Conservation (phyloP, 2,329 filamentous ascomycete species). For the Rhexocercosporidium sp. region DNA sequence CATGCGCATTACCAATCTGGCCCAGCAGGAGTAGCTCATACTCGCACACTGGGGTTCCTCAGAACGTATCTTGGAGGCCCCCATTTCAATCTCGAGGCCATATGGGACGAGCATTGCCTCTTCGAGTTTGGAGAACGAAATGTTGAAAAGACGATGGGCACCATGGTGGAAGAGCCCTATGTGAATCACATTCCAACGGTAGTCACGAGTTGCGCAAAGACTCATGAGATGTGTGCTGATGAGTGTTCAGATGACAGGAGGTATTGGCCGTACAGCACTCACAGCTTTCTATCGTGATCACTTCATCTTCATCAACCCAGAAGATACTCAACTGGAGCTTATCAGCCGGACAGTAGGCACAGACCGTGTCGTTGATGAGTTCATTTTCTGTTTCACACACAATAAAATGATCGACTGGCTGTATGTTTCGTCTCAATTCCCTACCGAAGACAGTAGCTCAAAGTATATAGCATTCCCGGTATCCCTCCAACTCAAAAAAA, state of each 20-base stretch:
- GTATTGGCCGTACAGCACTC: constrained; percentile 67
- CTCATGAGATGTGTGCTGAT: neutral
- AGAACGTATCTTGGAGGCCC: constrained; percentile 68
- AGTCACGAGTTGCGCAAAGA: constrained; percentile 38
- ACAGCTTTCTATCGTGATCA: constrained; percentile 73
- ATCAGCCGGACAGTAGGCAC: constrained; percentile 74
- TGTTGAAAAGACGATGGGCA: constrained; percentile 77
- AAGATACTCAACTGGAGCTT: constrained; percentile 69
- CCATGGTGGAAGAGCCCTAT: constrained; percentile 80
- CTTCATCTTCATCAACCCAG: constrained; percentile 76
- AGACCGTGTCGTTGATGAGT: constrained; percentile 75
- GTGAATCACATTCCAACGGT: constrained; percentile 78
- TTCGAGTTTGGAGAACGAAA: constrained; percentile 73
- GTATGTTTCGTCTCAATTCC: constrained; percentile 49
- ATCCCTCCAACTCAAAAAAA: constrained; percentile 53
- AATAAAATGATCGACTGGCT: constrained; percentile 70
- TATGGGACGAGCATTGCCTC: constrained; percentile 80
- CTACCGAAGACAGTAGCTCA: neutral
- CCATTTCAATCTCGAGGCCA: constrained; percentile 73
- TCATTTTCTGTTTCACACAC: constrained; percentile 69
- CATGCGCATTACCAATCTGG: constrained; percentile 46
- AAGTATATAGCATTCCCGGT: constrained; percentile 18
- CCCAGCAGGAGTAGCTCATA: constrained; percentile 51
- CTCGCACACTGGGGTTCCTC: constrained; percentile 67
- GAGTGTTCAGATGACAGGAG: constrained; percentile 54